These are phyloP conservation scores for Xerocomus nothofagi DNA, from an alignment of 1,284 basidiomycete species.

Conservation along the genomic window DNA sequence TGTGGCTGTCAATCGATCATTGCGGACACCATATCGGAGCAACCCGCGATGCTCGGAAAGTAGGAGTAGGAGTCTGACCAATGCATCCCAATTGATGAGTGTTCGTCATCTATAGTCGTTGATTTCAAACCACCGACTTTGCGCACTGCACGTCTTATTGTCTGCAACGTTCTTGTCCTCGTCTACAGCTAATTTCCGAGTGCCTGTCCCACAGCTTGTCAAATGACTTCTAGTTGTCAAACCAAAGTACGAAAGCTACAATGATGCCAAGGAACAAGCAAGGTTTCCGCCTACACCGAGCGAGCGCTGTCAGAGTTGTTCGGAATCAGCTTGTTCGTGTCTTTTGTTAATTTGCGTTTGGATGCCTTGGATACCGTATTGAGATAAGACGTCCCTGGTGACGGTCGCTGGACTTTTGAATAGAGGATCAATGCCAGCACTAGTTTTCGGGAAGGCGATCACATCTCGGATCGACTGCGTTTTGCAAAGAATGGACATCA, in stretches of 20 bases:
- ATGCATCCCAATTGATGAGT: background rate
- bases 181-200: constrained; percentile 1
- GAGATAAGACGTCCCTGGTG: constrained; percentile 51
- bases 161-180: background rate
- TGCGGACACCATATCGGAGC: background rate
- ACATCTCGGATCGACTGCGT: constrained; percentile 88
- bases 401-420: constrained; percentile 83
- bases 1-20: constrained; percentile 3
- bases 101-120: background rate
- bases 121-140: constrained; percentile 6
- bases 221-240: constrained; percentile 5
- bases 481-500: constrained; percentile 88
- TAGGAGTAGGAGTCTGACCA: background rate
- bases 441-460: constrained; percentile 94
- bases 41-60: constrained; percentile 8
- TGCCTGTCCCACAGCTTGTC: background rate
- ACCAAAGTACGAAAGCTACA: background rate
- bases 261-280: constrained; percentile 13
- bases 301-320: background rate
- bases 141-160: background rate
- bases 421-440: constrained; percentile 80
- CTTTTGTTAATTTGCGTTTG: constrained; percentile 9
- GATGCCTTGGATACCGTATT: constrained; percentile 58
- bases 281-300: background rate
- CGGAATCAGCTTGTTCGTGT: background rate